Base-by-base conservation (phyloP, 768 basidiomycete species). In the Calocybe gangraenosa region DNA sequence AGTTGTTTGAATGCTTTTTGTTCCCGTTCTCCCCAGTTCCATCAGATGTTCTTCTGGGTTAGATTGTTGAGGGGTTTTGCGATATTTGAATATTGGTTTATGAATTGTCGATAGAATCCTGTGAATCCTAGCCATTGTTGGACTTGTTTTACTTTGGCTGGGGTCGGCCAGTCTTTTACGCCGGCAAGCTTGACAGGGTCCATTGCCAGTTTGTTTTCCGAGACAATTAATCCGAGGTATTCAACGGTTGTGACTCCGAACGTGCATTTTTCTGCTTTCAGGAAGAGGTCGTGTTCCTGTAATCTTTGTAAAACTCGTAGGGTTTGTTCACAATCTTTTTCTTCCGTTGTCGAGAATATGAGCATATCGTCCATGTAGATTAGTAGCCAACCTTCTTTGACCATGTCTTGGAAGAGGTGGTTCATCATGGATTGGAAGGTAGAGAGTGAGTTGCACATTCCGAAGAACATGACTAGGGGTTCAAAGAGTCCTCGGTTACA, bases 291-390 rank as follows among this genome's bases (percentile, higher is more conserved):
- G 34, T 63, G 51, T 1, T 65, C 46, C n/a, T 35, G 28, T 1
- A 67, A 48, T 0, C 43, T 39, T 18, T 53, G 37, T 2, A 68
- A 47, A 1, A 66, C 56, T 19, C 48, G 30, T 0, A 36, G 21
- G 0, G 57, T 53, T 54, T 60, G 31, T 2, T 57, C 50, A 0
- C 54, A 7, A 37, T 45, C 52, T 0, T 60, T n/a, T n/a, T n/a
- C n/a, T n/a, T n/a, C n/a, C n/a, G n/a, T n/a, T n/a, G n/a, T 42
- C 1, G 67, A 64, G 53, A 59, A 72, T 42, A 75, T 64, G 0
- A 75, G 61, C 18, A 72, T 67, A 45, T 73, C 61, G 40, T 74
- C 68, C 14, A 73, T 46, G 46, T 74, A 75, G 0, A 74, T 63
- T 4, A 73, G 55, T 1, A 70, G 57, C 13, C 38, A 25, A 0